Percentiles rank a stretch among this genome's conserved stretches.
phyloP scores from a whole-genome alignment of 805 yeast species.

The Ogataea salicorniae region DNA sequence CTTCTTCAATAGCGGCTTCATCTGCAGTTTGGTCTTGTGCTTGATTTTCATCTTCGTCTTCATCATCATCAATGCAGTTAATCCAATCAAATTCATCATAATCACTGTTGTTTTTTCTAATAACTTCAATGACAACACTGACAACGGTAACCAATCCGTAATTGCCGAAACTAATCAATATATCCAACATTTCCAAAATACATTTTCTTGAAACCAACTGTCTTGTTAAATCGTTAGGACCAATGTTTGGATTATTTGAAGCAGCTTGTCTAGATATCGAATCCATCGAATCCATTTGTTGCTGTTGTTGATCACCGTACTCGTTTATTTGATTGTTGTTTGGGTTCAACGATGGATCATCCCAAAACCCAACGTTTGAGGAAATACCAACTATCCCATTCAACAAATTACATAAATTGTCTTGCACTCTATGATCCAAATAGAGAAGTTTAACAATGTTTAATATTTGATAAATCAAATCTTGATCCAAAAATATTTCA shows the following conservation, averaged over 20 bases:
- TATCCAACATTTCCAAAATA: slow-evolving; percentile 60
- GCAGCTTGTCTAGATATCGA: background rate
- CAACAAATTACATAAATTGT: slow-evolving; percentile 61
- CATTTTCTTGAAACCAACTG: slow-evolving; percentile 74
- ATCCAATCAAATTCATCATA: slow-evolving; percentile 58
- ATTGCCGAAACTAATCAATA: slow-evolving; percentile 75
- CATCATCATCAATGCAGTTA: slow-evolving; percentile 20
- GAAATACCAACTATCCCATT: slow-evolving; percentile 73
- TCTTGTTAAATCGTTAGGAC: slow-evolving; percentile 91
- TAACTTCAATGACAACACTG: slow-evolving; percentile 86
- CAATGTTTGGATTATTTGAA: slow-evolving; percentile 68
- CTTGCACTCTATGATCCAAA: slow-evolving; percentile 31
- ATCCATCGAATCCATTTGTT: too few relatives aligned
- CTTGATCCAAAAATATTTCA: slow-evolving; percentile 65
- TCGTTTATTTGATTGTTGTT: slow-evolving; percentile 49
- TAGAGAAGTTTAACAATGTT: slow-evolving; percentile 49
- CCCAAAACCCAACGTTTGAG: slow-evolving; percentile 34
- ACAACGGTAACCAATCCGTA: slow-evolving; percentile 87
- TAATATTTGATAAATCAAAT: slow-evolving; percentile 60
- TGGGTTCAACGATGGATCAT: slow-evolving; percentile 14
- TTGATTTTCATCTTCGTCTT: background rate
- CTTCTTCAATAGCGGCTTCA: background rate
- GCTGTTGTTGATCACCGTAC: slow-evolving; percentile 44
- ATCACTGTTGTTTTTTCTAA: slow-evolving; percentile 91
- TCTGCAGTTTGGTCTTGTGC: background rate